Conservation (phyloP, 163 green algal species). For the Scenedesmus sp. region DNA sequence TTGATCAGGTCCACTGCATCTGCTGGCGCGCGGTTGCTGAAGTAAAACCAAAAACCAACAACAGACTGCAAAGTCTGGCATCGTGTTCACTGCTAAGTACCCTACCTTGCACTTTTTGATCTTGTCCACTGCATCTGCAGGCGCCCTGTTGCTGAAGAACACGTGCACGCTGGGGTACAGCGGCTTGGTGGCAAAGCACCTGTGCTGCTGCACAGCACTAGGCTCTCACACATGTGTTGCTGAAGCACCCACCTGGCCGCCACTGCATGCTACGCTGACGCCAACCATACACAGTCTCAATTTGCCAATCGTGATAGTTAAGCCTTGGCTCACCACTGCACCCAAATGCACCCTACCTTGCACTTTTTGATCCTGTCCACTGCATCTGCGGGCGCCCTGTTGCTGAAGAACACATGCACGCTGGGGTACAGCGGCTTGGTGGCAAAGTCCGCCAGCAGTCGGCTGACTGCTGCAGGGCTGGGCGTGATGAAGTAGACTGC, state of each 20-base stretch:
- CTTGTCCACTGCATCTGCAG: slow-evolving; percentile 68
- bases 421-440: slow-evolving; percentile 76
- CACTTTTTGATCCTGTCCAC: slow-evolving; percentile 81
- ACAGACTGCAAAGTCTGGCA: background rate
- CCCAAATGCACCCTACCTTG: slow-evolving; percentile 14
- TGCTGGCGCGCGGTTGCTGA: slow-evolving; percentile 66
- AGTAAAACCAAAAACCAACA: slow-evolving; percentile 78
- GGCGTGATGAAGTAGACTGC: slow-evolving; percentile 97
- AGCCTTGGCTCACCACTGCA: no score
- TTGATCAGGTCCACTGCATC: slow-evolving; percentile 80
- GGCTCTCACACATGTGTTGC: no score
- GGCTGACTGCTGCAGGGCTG: slow-evolving; percentile 70
- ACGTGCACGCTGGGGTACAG: slow-evolving; percentile 89
- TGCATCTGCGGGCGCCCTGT: slow-evolving; percentile 50
- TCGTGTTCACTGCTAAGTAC: background rate
- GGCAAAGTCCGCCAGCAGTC: slow-evolving; percentile 85
- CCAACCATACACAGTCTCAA: no score
- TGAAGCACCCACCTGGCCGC: no score
- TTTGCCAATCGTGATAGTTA: no score
- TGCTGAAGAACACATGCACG: slow-evolving; percentile 95
- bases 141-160: slow-evolving; percentile 85
- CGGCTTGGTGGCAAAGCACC: slow-evolving; percentile 68
- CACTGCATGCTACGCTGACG: no score
- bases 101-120: slow-evolving; percentile 75
- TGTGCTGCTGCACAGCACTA: no score